Base-by-base conservation (phyloP, 495 filamentous ascomycete species). In the Penicillium ucsense region DNA sequence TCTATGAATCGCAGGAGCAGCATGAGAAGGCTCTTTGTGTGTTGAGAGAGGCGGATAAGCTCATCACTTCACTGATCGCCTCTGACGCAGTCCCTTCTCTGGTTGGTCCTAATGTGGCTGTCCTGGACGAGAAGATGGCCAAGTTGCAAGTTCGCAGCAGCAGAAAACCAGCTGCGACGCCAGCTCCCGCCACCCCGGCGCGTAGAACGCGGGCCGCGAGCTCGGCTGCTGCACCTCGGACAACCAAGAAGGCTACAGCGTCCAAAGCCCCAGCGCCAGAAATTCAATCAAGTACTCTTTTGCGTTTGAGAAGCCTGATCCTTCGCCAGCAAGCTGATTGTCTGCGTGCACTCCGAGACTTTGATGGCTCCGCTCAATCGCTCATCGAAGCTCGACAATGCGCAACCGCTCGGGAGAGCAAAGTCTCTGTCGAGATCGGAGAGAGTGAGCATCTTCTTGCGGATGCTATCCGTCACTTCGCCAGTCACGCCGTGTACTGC, bases 401-500 rank as follows among this genome's bases (percentile, higher is more conserved):
- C 41, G 63, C 68, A 1, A 52, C 58, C 12, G 64, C 66, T 0
- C 51, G 62, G 6, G 65, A 67, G 46, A 70, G 63, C 45, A 66
- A 67, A 42, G 64, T 74, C 8, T 63, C 67, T 1, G 30, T 71
- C 8, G 62, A 69, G 11, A 70, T 74, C 43, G 68, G 63, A 10
- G 67, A 68, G 46, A 70, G 64, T 37, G 67, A 72, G 45, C 67
- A 74, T 78, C 53, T 75, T 75, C 41, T 71, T 53, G 57, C 75
- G 56, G 64, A 82, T 72, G 57, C 77, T 74, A 61, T 83, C 52
- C 78, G 81, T 12, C 73, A 81, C 42, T 82, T 98, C 66, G 73
- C 79, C 9, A 71, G 76, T 3, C 88, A 97, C 67, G 83, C 89
- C 7, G 83, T 90, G 2, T 94, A 89, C 61, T 92, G 86, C 35